Evolutionary conservation across 352 stramenopile species (phyloP), one percentile per base, ranked within the genome.

Genomic region (Globisporangium perplexum): DNA sequence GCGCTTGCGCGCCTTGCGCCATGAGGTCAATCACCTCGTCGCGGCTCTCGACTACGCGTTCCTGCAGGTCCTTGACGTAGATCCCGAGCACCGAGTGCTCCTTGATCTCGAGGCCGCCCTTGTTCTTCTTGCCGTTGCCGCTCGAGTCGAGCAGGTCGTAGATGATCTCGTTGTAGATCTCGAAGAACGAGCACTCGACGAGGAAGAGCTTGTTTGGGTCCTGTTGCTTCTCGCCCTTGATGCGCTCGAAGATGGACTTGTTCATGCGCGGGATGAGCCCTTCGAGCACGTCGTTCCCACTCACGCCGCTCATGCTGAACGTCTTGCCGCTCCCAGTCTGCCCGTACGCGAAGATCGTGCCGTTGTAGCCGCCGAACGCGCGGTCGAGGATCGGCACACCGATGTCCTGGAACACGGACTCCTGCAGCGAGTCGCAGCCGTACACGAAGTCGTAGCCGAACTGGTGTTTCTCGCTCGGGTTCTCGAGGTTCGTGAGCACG

Each of bases 131-230:
- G 42, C 68, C 57, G 48, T 90, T 89, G n/a, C 77, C 76, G 30
- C 67, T 95, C 11, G 88, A 83, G 53, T 96, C 77, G 10, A 98
- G 74, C 44, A 98, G 68, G 63, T 98, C 94, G 59, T 95, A 97
- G 53, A 98, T 97, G 45, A 93, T 93, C 67, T 98, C 93, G 56
- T 98, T 98, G 73, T 98, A 98, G 47, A 98, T 98, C 62, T 98
- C 93, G 57, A 98, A 93, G 71, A 96, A 98, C 15, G 90, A 97
- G 35, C 82, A 95, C 52, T 94, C 84, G 22, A 98, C 82, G 8
- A 97, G 66, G 59, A 94, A 98, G 39, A 80, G 68, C 23, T 89
- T 96, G 51, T 87, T 79, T 3, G 74, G 72, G 53, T 80, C 69
- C 26, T 85, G 76, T 6, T 58, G 70, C 24, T 85, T 83, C 26